These are phyloP conservation scores for Trifolium subterraneum DNA, from an alignment of 306 rosid species.

Conservation along the genomic window DNA sequence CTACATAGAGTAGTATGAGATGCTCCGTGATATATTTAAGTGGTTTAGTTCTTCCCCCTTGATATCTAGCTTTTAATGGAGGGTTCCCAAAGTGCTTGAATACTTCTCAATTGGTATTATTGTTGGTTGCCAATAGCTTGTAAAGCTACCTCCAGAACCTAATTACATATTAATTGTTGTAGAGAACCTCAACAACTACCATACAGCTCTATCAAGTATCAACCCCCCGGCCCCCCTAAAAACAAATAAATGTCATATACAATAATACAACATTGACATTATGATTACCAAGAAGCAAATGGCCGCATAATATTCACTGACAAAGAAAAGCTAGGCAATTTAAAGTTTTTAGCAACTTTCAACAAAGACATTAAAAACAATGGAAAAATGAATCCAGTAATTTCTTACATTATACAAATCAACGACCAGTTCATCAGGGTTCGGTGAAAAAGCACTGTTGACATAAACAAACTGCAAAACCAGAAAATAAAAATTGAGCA, in stretches of 20 bases:
- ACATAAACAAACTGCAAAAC: slow-evolving; percentile 86
- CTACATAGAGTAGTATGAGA: no score
- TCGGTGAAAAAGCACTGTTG: slow-evolving; percentile 93
- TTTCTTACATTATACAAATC: slow-evolving; percentile 85
- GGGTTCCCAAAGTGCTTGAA: background rate
- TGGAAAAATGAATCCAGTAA: slow-evolving; percentile 30
- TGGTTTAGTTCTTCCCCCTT: background rate
- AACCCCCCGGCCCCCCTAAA: background rate
- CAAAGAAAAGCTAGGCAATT: background rate
- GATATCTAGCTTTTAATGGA: background rate
- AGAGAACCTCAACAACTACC: slow-evolving; percentile 13
- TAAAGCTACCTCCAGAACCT: background rate
- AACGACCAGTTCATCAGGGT: slow-evolving; percentile 84
- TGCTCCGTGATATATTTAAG: background rate
- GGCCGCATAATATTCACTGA: background rate
- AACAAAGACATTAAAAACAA: background rate
- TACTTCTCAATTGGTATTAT: background rate
- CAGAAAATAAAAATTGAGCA: slow-evolving; percentile 37
- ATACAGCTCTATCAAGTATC: background rate
- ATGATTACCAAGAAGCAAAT: background rate
- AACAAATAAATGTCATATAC: background rate
- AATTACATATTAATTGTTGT: background rate
- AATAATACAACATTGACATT: background rate
- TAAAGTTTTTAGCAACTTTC: background rate
- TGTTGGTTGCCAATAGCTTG: background rate